Conservation (phyloP, 2,329 filamentous ascomycete species). For the Epichloe aotearoae region DNA sequence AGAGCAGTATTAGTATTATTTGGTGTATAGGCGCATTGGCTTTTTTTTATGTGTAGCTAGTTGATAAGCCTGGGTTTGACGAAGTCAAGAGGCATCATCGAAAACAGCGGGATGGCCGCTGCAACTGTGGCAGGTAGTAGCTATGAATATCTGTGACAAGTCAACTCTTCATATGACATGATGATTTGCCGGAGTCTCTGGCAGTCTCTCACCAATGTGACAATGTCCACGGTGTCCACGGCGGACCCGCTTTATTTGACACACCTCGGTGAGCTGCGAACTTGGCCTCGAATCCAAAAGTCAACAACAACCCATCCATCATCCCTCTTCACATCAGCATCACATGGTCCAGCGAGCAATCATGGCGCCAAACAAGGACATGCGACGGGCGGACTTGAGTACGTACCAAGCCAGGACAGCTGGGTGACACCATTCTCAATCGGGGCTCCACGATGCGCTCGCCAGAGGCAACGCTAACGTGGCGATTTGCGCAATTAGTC, state of each 20-base stretch:
- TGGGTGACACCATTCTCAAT: background rate
- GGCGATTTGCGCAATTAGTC: constrained; percentile 29
- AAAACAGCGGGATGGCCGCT: background rate
- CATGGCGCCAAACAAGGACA: constrained; percentile 31
- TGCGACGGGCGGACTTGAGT: constrained; percentile 32
- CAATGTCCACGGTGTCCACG: background rate
- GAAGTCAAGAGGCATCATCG: background rate
- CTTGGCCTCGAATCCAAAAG: background rate
- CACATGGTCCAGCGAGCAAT: constrained; percentile 4
- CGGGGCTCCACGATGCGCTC: background rate
- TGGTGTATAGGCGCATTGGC: background rate
- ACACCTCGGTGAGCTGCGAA: background rate
- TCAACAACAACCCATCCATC: background rate
- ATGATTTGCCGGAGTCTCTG: no score
- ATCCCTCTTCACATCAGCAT: background rate
- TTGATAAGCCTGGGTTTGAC: background rate
- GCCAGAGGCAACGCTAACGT: background rate
- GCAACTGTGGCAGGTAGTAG: background rate
- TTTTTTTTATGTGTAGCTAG: background rate
- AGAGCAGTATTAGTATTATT: background rate
- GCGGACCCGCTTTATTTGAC: constrained; percentile 2
- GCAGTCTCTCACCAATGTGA: no score
- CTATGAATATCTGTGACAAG: background rate
- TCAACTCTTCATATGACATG: background rate
- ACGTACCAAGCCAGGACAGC: constrained; percentile 10